Evolutionary conservation across 148 eudicot species (phyloP).

Genomic region (Tetragonia tetragonoides): DNA sequence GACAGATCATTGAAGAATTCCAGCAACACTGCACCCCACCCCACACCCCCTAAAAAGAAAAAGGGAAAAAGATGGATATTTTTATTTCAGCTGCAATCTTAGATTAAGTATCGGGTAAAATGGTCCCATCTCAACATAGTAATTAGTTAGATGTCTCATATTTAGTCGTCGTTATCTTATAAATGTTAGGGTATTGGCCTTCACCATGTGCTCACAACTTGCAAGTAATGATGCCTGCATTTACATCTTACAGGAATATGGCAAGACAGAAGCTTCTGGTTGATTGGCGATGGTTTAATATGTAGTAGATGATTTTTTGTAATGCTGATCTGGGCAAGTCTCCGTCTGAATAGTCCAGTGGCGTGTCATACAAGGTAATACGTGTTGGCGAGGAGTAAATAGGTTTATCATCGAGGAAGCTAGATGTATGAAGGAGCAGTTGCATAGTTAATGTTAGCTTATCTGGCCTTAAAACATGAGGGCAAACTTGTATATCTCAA

Average conservation of each 20-base stretch:
- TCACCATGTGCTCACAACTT: not conserved
- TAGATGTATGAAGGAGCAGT: constrained; percentile 33
- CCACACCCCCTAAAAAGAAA: not conserved
- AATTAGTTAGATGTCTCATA: not conserved
- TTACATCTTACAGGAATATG: constrained; percentile 16
- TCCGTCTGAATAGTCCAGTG: not conserved
- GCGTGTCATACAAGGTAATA: not conserved
- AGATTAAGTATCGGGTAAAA: not conserved
- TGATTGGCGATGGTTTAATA: not conserved
- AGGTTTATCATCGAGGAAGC: constrained; percentile 19
- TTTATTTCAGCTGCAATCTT: not conserved
- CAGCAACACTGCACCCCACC: not conserved
- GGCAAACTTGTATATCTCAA: constrained; percentile 21
- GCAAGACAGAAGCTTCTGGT: constrained; percentile 12
- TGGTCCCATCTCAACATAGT: not conserved
- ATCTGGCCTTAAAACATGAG: constrained; percentile 9
- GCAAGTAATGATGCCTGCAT: not conserved
- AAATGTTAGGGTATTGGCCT: not conserved
- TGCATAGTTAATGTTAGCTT: constrained; percentile 18
- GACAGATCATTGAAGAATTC: no score
- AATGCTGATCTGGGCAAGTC: constrained; percentile 1
- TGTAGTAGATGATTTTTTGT: constrained; percentile 17
- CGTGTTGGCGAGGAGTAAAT: constrained; percentile 18
- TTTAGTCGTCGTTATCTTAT: not conserved
- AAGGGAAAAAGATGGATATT: not conserved